Base-by-base conservation (phyloP, 1,139 yeast species). In the Suhomyces anneliseae region DNA sequence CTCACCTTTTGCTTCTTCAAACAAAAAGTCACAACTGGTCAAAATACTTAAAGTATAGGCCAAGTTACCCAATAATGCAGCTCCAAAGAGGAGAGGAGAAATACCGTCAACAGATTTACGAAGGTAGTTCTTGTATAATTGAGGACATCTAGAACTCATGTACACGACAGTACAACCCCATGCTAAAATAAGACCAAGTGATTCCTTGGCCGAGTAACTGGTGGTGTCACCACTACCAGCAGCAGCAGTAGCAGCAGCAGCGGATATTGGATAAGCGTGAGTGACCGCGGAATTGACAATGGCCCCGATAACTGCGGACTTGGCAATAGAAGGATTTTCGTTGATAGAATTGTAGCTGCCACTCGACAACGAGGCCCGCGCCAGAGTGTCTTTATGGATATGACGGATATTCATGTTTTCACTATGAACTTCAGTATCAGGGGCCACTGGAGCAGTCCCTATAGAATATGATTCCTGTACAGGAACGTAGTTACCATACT, bases 31-130 rank as follows among this genome's bases (percentile, higher is more conserved):
- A 53, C 79, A 71, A 44, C 76, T 71, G 46, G 88, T 74, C 40
- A 89, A 58, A 29, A 92, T 85, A 3, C 96, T 87, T 11, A 84
- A 56, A 0, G 96, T 82, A 64, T 92, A 93, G 4, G 90, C 80
- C n/a, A 85, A 56, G 63, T 93, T 93, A 4, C 97, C 97, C 36
- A 80, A 53, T 38, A 92, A 71, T 1, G 97, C 96, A 19, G 95
- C 83, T 4, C 81, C 78, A 61, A 93, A 90, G 34, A 92, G 72
- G 48, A 88, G 68, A 32, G 95, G 86, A 2, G 96, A 86, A 1
- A 90, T 73, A 4, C 97, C 98, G 38, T 84, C 85, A 0, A 96
- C 93, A 4, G 96, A 85, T 59, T 85, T 85, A 41, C 96, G 72
- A 50, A 71, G 62, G 62, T 83, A 83, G 67, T 92, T 92, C 58